phyloP scores from a whole-genome alignment of 441 rosid genomes.

The Kokia cookei region DNA sequence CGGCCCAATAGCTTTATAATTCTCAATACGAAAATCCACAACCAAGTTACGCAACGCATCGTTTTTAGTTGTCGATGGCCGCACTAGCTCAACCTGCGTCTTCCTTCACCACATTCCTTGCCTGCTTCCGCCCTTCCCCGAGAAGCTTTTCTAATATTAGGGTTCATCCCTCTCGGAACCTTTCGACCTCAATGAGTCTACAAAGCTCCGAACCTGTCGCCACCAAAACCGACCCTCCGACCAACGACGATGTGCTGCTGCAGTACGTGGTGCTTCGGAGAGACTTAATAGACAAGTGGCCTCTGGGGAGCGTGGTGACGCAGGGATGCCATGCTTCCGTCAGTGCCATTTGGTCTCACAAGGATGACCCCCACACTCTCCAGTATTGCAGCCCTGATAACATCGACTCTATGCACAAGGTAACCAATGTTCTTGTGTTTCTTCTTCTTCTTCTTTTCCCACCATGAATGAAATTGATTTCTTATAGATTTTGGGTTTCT shows the following conservation, averaged over 20 bases:
- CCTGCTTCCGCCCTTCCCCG: not conserved
- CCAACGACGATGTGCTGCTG: conserved; percentile 46
- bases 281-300: conserved; percentile 85
- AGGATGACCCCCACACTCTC: conserved; percentile 38
- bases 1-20: not conserved
- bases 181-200: conserved; percentile 36
- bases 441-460: not conserved
- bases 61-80: not conserved
- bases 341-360: conserved; percentile 67
- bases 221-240: conserved; percentile 18
- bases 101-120: conserved; percentile 1
- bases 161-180: not conserved
- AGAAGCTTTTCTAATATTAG: not conserved
- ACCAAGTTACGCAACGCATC: not conserved
- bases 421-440: not conserved
- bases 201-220: conserved; percentile 10
- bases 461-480: not conserved
- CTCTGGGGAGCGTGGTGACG: conserved; percentile 83
- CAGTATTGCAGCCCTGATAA: conserved; percentile 62
- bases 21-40: not conserved
- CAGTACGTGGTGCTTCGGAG: conserved; percentile 87
- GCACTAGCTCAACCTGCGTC: not conserved
- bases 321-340: conserved; percentile 96
- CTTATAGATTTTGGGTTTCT: not conserved
- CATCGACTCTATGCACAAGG: conserved; percentile 85